Conservation (phyloP, 257 asterid species). For the Thymus quinquecostatus region DNA sequence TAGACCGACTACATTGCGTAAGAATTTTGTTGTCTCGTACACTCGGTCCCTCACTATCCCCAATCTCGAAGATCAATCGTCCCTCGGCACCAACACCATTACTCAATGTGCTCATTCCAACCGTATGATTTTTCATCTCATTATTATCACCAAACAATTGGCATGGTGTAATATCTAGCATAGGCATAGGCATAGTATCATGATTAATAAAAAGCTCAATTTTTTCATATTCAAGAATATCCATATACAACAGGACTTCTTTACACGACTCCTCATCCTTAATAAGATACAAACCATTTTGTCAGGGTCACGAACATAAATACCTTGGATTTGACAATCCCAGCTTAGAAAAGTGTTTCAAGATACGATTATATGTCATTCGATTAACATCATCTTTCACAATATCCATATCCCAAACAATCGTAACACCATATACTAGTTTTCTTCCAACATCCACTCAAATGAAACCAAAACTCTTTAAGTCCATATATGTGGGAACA, state of each 20-base stretch:
- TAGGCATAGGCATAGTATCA: neutral
- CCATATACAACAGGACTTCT: neutral
- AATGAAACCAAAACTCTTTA: neutral
- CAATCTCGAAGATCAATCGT: neutral
- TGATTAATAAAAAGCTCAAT: neutral
- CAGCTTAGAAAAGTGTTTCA: neutral
- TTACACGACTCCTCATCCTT: neutral
- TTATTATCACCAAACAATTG: neutral
- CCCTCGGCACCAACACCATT: neutral
- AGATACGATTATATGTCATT: neutral
- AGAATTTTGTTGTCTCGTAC: no score
- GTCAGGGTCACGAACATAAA: neutral
- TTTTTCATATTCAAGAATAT: neutral
- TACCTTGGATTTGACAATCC: neutral
- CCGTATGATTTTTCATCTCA: neutral
- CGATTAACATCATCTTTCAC: neutral
- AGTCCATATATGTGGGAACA: neutral
- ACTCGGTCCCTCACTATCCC: no score
- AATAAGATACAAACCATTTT: neutral
- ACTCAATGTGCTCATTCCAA: neutral
- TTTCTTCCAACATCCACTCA: neutral
- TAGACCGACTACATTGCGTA: no score
- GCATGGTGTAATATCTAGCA: neutral
- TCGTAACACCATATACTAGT: neutral
- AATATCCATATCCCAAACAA: neutral